Evolutionary conservation across 441 rosid species (phyloP), one percentile per base, ranked within the genome.

Genomic region (Dalechampia spathulata): DNA sequence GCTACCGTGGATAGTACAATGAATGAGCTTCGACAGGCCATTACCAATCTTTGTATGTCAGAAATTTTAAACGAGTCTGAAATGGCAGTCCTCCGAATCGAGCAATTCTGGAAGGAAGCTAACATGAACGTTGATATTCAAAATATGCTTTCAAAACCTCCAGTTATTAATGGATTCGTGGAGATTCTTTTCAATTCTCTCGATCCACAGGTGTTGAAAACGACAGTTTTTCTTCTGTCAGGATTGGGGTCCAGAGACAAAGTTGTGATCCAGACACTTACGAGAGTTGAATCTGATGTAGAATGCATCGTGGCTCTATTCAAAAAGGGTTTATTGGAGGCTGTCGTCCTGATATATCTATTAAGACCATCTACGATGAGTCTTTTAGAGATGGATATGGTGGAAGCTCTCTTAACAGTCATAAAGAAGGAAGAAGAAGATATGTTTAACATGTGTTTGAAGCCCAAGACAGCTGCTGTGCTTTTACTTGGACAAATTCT

Each of bases 151-250:
- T 67, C 87, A 9, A 78, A 75, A 60, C 82, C 89, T 20, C 71
- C 87, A 0, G 87, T 74, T 28, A 56, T 85, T 27, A 78, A 83
- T 41, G 83, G 94, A 8, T 80, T 85, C 17, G 81, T 83, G 53
- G 94, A 80, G 73, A 72, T 83, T 56, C 79, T 85, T 30, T 72
- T 77, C 73, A 80, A 80, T 75, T 85, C 94, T 22, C 75, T 72
- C 8, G 74, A 80, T 57, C 49, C 70, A 7, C 66, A 57, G 58
- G 85, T 83, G 25, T 62, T 83, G 42, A 69, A 66, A 62, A 78
- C 87, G 39, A 73, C 90, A 0, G 64, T 85, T 52, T 79, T 72
- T 58, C 76, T 85, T 36, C 72, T 85, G 38, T 79, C 83, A 25
- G 94, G 83, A 59, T 64, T 85, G 57, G 87, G 82, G 4, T 83